Percentiles rank a stretch among this genome's conserved stretches.
Conservation (phyloP, 2,329 filamentous ascomycete species). For the Ascochyta pisi region DNA sequence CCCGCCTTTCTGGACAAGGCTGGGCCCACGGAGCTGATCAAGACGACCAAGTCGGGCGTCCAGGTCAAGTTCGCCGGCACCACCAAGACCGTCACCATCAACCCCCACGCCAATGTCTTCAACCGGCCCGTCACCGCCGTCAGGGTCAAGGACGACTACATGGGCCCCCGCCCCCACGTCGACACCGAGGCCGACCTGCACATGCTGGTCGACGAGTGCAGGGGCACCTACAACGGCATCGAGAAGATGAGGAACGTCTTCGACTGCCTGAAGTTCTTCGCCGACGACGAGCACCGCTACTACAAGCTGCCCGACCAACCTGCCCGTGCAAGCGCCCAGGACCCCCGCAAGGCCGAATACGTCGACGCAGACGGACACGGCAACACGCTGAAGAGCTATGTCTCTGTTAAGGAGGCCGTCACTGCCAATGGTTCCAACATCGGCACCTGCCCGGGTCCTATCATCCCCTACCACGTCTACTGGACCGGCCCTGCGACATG, state of each 20-base stretch:
- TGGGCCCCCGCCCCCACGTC: constrained; percentile 59
- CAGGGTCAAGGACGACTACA: constrained; percentile 58
- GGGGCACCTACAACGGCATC: constrained; percentile 59
- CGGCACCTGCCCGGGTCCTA: constrained; percentile 62
- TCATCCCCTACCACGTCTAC: constrained; percentile 63
- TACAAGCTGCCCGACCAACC: constrained; percentile 54
- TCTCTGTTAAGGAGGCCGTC: constrained; percentile 45
- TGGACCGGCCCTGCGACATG: constrained; percentile 65
- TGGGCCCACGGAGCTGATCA: constrained; percentile 50
- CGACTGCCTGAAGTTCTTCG: constrained; percentile 60
- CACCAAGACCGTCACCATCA: constrained; percentile 55
- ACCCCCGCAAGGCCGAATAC: constrained; percentile 53
- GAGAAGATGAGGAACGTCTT: constrained; percentile 64
- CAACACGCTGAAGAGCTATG: constrained; percentile 49
- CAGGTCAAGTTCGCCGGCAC: constrained; percentile 53
- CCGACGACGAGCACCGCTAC: constrained; percentile 58
- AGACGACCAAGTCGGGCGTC: constrained; percentile 50
- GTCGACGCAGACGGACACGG: constrained; percentile 51
- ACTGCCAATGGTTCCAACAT: constrained; percentile 50
- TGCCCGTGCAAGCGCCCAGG: constrained; percentile 51
- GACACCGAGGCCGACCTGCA: constrained; percentile 62
- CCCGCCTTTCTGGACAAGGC: constrained; percentile 52
- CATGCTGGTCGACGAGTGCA: constrained; percentile 60
- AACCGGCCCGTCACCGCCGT: constrained; percentile 61
- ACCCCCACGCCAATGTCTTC: constrained; percentile 61